Base-by-base conservation (phyloP, 371 early-diverging fungal species). In the Rhizopus arrhizus region DNA sequence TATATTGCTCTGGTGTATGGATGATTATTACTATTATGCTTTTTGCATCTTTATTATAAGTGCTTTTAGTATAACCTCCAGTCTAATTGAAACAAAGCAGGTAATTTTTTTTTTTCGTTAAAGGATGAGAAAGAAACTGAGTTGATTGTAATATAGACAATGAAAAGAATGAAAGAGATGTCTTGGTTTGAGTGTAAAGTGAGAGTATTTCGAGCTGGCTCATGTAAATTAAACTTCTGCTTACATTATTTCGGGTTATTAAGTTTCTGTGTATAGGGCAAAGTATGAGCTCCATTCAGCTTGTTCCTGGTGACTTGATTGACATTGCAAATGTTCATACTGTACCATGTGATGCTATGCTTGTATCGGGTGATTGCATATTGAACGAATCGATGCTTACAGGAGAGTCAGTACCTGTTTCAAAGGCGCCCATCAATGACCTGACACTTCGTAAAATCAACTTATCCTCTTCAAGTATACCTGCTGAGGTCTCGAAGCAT, bases 381-480 rank as follows among this genome's bases (percentile, higher is more conserved):
- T 89, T 97, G 48, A 98, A 99, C 74, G 99, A 99, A 75, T 90
- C 91, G 62, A 98, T 99, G 97, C 85, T 99, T 29, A 99, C 99
- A 3, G 99, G 99, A 51, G 85, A 84, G 66, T 85, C 86, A 0
- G 82, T 89, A 2, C 89, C 89, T 31, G 87, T 89, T 11, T 91
- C 92, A 10, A 97, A 96, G 70, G 77, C 76, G 3, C 89, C 94
- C 0, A 78, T 89, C 15, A 85, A 86, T 0, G 90, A 92, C 32
- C 72, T 68, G 33, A 86, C 88, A 13, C 66, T 96, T 47, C 78
- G 78, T 34, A 82, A 82, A 22, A 69, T 94, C 75, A 93, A 94
- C 58, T 76, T 94, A 38, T 84, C 87, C 5, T 69, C 85, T 67
- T 65, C 87, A 60, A 79, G 87, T 54, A 84, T 91, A 64, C 82